Percentiles rank a stretch among this genome's conserved stretches.
Evolutionary conservation across 768 basidiomycete species (phyloP).

Genomic region (Mrakia gelida): DNA sequence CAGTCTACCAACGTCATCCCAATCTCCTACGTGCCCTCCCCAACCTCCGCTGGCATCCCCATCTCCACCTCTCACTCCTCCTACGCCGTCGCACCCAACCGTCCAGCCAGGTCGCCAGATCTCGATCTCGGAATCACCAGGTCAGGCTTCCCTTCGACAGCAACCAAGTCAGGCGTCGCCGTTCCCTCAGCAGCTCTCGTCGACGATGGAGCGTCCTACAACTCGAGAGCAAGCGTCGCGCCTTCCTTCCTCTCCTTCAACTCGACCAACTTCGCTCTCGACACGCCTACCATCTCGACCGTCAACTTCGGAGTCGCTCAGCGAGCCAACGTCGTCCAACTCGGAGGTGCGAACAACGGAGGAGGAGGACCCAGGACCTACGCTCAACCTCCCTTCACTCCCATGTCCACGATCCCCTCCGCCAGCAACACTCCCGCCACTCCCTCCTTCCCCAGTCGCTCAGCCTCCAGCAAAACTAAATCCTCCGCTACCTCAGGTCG

Average conservation of each 20-base stretch:
- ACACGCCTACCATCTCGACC: constrained; percentile 31
- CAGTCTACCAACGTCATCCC: constrained; percentile 32
- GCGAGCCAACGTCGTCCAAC: constrained; percentile 25
- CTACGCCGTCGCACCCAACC: not conserved
- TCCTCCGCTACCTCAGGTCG: constrained; percentile 2
- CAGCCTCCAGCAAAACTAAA: constrained; percentile 3
- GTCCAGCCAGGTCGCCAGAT: constrained; percentile 19
- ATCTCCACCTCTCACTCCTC: constrained; percentile 15
- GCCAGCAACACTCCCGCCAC: not conserved
- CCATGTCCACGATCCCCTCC: not conserved
- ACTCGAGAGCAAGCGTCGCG: constrained; percentile 17
- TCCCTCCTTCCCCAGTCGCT: not conserved
- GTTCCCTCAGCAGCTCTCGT: constrained; percentile 1
- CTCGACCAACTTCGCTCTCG: constrained; percentile 30
- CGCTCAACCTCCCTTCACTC: not conserved
- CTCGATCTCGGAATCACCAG: constrained; percentile 24
- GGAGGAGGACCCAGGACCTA: not conserved
- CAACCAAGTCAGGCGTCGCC: constrained; percentile 19
- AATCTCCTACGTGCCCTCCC: constrained; percentile 30
- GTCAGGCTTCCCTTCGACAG: not conserved
- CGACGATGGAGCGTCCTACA: constrained; percentile 8
- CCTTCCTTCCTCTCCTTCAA: constrained; percentile 32
- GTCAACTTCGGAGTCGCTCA: constrained; percentile 32
- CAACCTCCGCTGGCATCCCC: not conserved
- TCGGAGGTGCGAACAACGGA: constrained; percentile 7